Evolutionary conservation across 306 rosid genomes (phyloP), one percentile per base, ranked within the genome.

Genomic region (Citrullus amarus): DNA sequence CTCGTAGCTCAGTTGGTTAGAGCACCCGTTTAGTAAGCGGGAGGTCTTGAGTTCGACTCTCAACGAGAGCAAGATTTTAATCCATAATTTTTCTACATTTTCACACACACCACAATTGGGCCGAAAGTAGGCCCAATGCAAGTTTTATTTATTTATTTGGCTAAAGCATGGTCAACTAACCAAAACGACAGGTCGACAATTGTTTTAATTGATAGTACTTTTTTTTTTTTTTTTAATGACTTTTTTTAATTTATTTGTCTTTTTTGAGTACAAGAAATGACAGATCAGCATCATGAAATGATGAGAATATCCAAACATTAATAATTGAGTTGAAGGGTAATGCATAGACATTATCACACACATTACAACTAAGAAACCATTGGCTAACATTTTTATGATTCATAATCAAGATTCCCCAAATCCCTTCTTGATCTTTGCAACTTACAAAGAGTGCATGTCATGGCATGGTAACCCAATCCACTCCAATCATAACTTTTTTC

Each of bases 21-120:
- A 66, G 72, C 72, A 36, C 72, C 72, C 72, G 72, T 38, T 66
- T 66, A 66, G 72, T 66, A 66, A 66, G 72, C 72, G 72, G 72
- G 72, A 66, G 72, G 72, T 66, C 72, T 66, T 66, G 72, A 65
- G 71, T 65, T 65, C 71, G 48, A 65, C 71, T 65, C 71, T 65
- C 71, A 65, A 65, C 48, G 48, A 66, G 72, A 38, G 48, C 72
- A 65, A 3, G 0, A 11, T 46, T 12, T 6, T 34, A 0, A 2
- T 62, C 0, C 1, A 2, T 1, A 2, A 0, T 32, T 17, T 34
- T 15, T 14, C 8, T 8, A 38, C 18, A 43, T 44, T 43, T 41
- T 18, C 8, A 8, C 2, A 18, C 28, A 38, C 28, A 16, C 25
- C 14, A 66, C 7, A 67, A 67, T 10, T n/a, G 74, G 74, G 74